These are phyloP conservation scores for Melaleuca alternifolia DNA, from an alignment of 345 rosid genomes.

Conservation along the genomic window DNA sequence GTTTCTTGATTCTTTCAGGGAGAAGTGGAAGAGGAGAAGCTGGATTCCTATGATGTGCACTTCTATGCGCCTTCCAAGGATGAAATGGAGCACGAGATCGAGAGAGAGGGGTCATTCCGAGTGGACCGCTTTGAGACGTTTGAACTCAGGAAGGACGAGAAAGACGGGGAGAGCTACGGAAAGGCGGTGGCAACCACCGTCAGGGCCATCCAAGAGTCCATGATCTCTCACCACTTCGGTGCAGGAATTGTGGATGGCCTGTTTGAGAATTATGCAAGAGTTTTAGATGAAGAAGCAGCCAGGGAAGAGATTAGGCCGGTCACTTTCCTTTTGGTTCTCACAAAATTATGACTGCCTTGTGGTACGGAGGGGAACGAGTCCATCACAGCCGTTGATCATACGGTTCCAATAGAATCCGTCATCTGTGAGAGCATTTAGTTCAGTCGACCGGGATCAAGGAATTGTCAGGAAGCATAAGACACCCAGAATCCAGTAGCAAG, in stretches of 20 bases:
- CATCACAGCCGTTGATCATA: background rate
- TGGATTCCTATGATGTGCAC: conserved; percentile 62
- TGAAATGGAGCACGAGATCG: conserved; percentile 58
- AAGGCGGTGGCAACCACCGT: conserved; percentile 52
- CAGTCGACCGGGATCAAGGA: background rate
- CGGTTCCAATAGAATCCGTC: background rate
- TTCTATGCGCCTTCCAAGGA: conserved; percentile 63
- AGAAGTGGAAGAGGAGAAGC: conserved; percentile 47
- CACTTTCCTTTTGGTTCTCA: conserved; percentile 53
- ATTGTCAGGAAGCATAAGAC: background rate
- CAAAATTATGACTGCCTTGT: conserved; percentile 5
- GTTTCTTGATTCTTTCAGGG: conserved; percentile 27
- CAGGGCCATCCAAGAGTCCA: conserved; percentile 80
- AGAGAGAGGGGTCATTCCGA: conserved; percentile 48
- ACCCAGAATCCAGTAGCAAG: background rate
- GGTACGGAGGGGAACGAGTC: background rate
- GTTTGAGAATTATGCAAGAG: conserved; percentile 42
- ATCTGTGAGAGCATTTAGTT: background rate
- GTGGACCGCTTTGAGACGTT: conserved; percentile 41
- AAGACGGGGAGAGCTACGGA: conserved; percentile 40
- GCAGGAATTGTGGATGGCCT: conserved; percentile 47
- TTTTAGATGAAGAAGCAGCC: conserved; percentile 54
- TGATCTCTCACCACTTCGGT: conserved; percentile 63
- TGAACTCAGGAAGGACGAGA: conserved; percentile 20
- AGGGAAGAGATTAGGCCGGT: conserved; percentile 52